Percentiles rank a stretch among this genome's conserved stretches.
phyloP scores from a whole-genome alignment of 2,329 filamentous ascomycete genomes.

The Aspergillus oerlinghausenensis region DNA sequence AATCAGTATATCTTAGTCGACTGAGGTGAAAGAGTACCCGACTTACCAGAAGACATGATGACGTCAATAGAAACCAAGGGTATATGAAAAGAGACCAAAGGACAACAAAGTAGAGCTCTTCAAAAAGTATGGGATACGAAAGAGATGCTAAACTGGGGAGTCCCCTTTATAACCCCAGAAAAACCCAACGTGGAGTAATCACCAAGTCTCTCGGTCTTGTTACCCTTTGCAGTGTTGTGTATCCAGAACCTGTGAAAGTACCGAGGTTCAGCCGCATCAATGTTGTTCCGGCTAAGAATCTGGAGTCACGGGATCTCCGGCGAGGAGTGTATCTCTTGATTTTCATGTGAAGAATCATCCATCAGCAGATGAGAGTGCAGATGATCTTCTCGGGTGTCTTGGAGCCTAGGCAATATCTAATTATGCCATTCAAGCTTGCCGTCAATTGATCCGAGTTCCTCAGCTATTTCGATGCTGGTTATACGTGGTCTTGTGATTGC shows the following conservation, averaged over 20 bases:
- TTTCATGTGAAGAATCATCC: conserved; percentile 20
- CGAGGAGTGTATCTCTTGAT: neutral
- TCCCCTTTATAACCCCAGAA: conserved; percentile 11
- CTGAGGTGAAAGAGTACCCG: neutral
- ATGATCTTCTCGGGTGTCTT: neutral
- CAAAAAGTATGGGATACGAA: conserved; percentile 5
- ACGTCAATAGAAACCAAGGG: conserved; percentile 13
- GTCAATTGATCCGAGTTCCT: neutral
- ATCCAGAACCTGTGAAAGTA: conserved; percentile 20
- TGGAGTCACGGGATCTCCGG: conserved; percentile 22
- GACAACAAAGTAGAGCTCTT: neutral
- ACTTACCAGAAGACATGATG: conserved; percentile 43
- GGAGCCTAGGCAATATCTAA: neutral
- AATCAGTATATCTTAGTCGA: conserved; percentile 1
- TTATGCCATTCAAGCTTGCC: neutral
- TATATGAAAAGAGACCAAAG: conserved; percentile 3
- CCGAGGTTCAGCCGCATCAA: conserved; percentile 29
- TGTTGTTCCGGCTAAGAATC: conserved; percentile 15
- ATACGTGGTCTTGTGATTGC: neutral
- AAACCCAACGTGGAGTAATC: neutral
- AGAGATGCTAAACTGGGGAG: conserved; percentile 4
- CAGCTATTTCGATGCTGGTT: neutral
- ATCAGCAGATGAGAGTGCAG: neutral
- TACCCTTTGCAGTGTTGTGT: conserved; percentile 12
- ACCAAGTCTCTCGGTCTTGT: conserved; percentile 11